These are phyloP conservation scores for Ceriops zippeliana DNA, from an alignment of 345 rosid genomes.

Conservation along the genomic window DNA sequence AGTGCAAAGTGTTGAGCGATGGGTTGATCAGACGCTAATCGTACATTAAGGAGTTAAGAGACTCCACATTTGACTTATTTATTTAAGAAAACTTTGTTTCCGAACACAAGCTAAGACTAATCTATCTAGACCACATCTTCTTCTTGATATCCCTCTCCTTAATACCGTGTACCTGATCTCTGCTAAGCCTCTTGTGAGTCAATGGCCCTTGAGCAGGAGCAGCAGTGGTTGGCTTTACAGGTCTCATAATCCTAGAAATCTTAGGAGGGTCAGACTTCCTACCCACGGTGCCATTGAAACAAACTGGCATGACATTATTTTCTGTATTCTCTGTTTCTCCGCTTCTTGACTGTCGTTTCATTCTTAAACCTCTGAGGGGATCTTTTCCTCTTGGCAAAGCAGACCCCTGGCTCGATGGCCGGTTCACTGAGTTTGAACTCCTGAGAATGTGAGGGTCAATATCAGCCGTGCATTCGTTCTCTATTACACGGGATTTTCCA, in stretches of 20 bases:
- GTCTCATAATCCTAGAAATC: constrained; percentile 44
- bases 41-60: too few relatives aligned
- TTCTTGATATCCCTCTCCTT: constrained; percentile 69
- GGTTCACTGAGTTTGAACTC: constrained; percentile 52
- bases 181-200: constrained; percentile 36
- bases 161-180: constrained; percentile 47
- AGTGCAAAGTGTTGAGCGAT: too few relatives aligned
- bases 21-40: too few relatives aligned
- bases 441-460: constrained; percentile 53
- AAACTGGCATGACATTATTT: constrained; percentile 36
- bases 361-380: constrained; percentile 36
- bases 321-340: constrained; percentile 52
- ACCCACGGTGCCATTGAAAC: constrained; percentile 46
- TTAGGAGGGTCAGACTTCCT: constrained; percentile 85
- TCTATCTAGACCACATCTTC: constrained; percentile 40
- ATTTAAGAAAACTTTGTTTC: neutral
- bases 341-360: constrained; percentile 67
- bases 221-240: constrained; percentile 39
- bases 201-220: constrained; percentile 32
- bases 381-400: constrained; percentile 34
- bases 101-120: neutral
- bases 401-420: constrained; percentile 43
- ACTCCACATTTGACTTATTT: neutral
- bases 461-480: constrained; percentile 43
- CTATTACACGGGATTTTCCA: constrained; percentile 43